These are phyloP conservation scores for Rhododendron ferrugineum DNA, from an alignment of 148 eudicot species.

Conservation along the genomic window DNA sequence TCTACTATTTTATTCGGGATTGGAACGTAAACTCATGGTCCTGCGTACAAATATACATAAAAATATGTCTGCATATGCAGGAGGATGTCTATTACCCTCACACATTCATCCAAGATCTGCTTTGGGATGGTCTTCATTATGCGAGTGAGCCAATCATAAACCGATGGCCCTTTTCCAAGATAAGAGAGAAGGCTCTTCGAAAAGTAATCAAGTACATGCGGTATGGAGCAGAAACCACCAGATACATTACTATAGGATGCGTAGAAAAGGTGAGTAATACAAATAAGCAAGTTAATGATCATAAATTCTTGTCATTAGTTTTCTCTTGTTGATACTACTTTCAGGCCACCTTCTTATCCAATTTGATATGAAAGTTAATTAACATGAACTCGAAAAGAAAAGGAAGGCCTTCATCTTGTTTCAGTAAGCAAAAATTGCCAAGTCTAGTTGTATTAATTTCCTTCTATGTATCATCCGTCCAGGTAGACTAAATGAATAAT, in stretches of 20 bases:
- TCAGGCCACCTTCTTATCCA: background rate
- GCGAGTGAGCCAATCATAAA: conserved; percentile 2
- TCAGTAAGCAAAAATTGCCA: background rate
- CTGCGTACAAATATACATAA: no score
- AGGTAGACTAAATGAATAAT: background rate
- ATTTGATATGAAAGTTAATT: background rate
- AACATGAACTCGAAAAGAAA: background rate
- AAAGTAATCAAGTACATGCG: conserved; percentile 10
- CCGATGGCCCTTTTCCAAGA: conserved; percentile 9
- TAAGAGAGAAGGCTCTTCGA: conserved; percentile 11
- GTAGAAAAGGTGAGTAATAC: background rate
- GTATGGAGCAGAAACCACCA: conserved; percentile 5
- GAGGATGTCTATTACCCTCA: conserved; percentile 11
- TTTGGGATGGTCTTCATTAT: conserved; percentile 12
- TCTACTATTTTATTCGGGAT: no score
- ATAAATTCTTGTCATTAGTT: background rate
- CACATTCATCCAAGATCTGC: conserved; percentile 12
- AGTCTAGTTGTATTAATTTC: background rate
- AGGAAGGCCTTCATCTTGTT: background rate
- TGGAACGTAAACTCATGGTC: background rate
- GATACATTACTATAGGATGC: conserved; percentile 13
- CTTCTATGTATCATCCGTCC: no score
- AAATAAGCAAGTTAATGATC: background rate
- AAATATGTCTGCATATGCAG: background rate
- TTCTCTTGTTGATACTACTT: no score